Conservation (phyloP, 331 rosid species). For the Arachis monticola region DNA sequence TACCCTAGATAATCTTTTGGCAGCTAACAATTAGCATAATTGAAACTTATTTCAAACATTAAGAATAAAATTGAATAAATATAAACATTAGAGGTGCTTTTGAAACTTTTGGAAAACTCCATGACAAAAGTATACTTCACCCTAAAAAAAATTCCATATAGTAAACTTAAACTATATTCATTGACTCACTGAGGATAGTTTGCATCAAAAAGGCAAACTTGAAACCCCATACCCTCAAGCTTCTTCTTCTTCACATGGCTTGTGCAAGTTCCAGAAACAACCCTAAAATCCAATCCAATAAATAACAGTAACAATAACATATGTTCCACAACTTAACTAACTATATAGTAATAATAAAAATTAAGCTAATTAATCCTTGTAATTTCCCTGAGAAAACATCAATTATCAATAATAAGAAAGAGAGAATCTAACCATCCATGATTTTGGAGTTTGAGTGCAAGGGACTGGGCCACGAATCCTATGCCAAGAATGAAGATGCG, state of each 20-base stretch:
- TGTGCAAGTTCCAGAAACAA: slow-evolving; percentile 81
- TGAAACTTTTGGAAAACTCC: no score
- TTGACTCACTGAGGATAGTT: slow-evolving; percentile 66
- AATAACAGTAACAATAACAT: neutral
- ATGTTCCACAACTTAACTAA: slow-evolving; percentile 12
- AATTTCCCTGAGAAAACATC: slow-evolving; percentile 9
- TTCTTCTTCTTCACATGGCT: slow-evolving; percentile 64
- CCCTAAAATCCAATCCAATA: slow-evolving; percentile 46
- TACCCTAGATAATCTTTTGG: no score
- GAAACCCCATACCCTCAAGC: slow-evolving; percentile 71
- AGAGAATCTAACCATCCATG: slow-evolving; percentile 64
- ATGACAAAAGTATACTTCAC: no score
- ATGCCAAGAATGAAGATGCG: slow-evolving; percentile 71
- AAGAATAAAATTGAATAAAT: no score
- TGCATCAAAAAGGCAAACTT: slow-evolving; percentile 68
- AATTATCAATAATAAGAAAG: neutral
- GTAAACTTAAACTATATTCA: neutral
- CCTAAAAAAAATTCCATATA: no score
- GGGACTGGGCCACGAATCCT: slow-evolving; percentile 76
- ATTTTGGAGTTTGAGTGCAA: slow-evolving; percentile 64
- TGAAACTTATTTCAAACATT: no score
- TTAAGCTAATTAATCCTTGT: neutral
- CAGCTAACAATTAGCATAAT: no score
- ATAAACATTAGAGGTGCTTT: no score
- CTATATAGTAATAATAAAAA: neutral